phyloP scores from a whole-genome alignment of 1,139 yeast genomes.

The Pichia norvegensis region DNA sequence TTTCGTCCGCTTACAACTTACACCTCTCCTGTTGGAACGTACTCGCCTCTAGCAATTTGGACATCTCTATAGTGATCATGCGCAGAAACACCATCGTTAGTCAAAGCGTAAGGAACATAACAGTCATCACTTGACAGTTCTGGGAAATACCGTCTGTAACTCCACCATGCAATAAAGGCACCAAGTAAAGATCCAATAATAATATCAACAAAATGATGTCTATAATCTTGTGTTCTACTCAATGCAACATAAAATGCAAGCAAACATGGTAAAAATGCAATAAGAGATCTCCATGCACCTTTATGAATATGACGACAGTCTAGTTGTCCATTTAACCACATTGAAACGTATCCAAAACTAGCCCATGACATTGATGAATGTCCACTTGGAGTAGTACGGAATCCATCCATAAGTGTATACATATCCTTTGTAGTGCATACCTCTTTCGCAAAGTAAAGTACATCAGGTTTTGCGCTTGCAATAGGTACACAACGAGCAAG shows the following conservation, averaged over 20 bases:
- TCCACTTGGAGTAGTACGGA: conserved; percentile 77
- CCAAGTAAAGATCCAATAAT: conserved; percentile 52
- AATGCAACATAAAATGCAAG: conserved; percentile 48
- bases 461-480: conserved; percentile 31
- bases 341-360: conserved; percentile 51
- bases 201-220: conserved; percentile 70
- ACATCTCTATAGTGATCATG: conserved; percentile 14
- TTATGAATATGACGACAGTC: conserved; percentile 30
- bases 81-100: conserved; percentile 1
- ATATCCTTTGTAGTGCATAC: conserved; percentile 41
- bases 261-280: conserved; percentile 31
- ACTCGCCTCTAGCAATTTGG: conserved; percentile 6
- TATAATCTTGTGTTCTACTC: conserved; percentile 62
- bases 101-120: conserved; percentile 25
- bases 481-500: conserved; percentile 58
- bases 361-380: conserved; percentile 67
- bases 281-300: conserved; percentile 32
- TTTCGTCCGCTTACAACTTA: too few relatives aligned
- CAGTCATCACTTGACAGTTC: conserved; percentile 17
- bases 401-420: conserved; percentile 48
- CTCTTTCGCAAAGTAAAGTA: conserved; percentile 41
- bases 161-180: conserved; percentile 37
- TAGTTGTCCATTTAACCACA: conserved; percentile 60
- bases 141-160: conserved; percentile 41
- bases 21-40: conserved; percentile 8